phyloP scores from a whole-genome alignment of 768 basidiomycete species.

The Pulveroboletus ravenelii region DNA sequence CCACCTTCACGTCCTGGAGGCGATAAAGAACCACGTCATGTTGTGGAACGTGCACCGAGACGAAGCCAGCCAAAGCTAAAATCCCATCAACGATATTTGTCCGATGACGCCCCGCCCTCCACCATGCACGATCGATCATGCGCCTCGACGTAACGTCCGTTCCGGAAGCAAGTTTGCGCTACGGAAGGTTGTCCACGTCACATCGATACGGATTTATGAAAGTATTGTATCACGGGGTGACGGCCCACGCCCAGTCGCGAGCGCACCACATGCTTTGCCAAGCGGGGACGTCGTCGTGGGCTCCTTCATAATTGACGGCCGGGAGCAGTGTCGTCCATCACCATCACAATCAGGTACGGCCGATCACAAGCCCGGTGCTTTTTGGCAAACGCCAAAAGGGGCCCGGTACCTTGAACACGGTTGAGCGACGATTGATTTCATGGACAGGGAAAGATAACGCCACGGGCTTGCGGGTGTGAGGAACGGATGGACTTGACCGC shows the following conservation, averaged over 20 bases:
- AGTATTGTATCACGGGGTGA: background rate
- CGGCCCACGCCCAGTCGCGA: background rate
- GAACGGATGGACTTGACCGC: background rate
- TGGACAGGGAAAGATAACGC: background rate
- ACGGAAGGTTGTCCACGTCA: background rate
- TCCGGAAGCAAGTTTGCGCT: background rate
- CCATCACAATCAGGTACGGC: slow-evolving; percentile 17
- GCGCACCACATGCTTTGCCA: background rate
- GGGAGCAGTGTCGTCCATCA: slow-evolving; percentile 1
- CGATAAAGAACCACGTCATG: background rate
- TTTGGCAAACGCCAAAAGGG: background rate
- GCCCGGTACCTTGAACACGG: slow-evolving; percentile 4
- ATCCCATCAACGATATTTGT: background rate
- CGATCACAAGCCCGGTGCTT: background rate
- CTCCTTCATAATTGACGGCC: slow-evolving; percentile 1
- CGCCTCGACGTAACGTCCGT: background rate
- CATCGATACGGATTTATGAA: background rate
- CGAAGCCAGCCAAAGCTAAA: background rate
- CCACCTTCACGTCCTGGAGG: slow-evolving; percentile 1
- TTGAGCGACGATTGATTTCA: background rate
- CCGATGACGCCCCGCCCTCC: background rate
- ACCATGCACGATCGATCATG: background rate
- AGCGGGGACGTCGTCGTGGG: background rate
- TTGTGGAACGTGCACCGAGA: background rate
- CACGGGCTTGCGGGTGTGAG: background rate